These are phyloP conservation scores for Eucalyptus polybractea DNA, from an alignment of 345 rosid genomes.

Conservation along the genomic window DNA sequence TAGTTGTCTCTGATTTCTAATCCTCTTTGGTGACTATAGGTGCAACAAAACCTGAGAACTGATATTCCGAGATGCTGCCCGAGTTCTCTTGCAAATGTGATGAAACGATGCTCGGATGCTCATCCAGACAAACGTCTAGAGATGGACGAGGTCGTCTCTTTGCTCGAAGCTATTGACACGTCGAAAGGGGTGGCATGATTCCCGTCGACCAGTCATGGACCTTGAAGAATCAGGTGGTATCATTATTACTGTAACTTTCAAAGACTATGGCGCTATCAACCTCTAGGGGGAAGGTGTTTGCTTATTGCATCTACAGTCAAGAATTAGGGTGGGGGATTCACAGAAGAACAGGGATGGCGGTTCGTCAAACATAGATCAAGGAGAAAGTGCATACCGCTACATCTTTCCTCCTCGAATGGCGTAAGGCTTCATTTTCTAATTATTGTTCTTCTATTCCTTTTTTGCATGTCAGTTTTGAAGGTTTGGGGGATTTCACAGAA, in stretches of 20 bases:
- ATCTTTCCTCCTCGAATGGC: background rate
- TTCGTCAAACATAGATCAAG: background rate
- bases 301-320: background rate
- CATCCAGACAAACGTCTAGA: constrained; percentile 83
- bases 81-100: constrained; percentile 64
- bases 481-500: background rate
- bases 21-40: background rate
- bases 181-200: constrained; percentile 91
- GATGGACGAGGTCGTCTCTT: constrained; percentile 87
- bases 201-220: constrained; percentile 81
- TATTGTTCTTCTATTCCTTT: background rate
- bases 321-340: background rate
- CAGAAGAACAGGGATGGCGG: background rate
- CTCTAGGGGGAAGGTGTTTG: background rate
- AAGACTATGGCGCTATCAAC: no score
- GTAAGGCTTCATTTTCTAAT: constrained; percentile 7
- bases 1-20: background rate
- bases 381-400: background rate
- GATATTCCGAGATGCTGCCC: constrained; percentile 96
- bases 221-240: constrained; percentile 11
- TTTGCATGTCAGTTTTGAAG: background rate
- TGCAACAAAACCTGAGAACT: constrained; percentile 68
- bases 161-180: constrained; percentile 84
- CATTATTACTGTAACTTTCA: background rate
- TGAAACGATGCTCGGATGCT: constrained; percentile 96